These are phyloP conservation scores for Cyberlindnera euphorbiiphila DNA, from an alignment of 805 yeast genomes.

Conservation along the genomic window DNA sequence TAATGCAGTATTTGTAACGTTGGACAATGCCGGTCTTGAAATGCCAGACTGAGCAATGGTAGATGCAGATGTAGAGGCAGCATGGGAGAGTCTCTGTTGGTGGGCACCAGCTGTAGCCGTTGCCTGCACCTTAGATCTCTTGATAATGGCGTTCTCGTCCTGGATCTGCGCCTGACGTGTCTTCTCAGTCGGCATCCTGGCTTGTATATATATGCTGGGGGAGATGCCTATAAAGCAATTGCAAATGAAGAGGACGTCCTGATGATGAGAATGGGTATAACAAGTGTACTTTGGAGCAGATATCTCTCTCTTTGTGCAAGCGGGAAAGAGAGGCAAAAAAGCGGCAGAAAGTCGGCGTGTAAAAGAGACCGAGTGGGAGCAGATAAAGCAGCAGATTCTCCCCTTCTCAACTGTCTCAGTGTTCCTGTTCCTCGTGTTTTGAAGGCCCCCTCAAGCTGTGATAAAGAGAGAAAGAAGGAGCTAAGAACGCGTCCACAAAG, in stretches of 20 bases:
- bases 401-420: too few species aligned
- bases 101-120: conserved; percentile 1
- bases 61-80: background rate
- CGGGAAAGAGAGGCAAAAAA: too few species aligned
- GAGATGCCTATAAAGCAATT: too few species aligned
- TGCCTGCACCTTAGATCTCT: conserved; percentile 13
- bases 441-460: background rate
- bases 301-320: too few species aligned
- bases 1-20: conserved; percentile 25
- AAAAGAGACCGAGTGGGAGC: too few species aligned
- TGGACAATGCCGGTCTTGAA: conserved; percentile 26
- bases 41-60: too few species aligned
- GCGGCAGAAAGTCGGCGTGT: too few species aligned
- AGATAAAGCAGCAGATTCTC: too few species aligned
- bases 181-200: conserved; percentile 15
- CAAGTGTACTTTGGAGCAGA: too few species aligned
- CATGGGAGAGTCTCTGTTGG: conserved; percentile 5
- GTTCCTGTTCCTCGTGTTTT: too few species aligned
- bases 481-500: conserved; percentile 12
- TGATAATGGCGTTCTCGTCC: conserved; percentile 21
- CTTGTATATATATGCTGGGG: background rate
- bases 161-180: conserved; percentile 13
- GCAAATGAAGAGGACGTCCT: too few species aligned
- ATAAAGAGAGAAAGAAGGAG: background rate
- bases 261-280: too few species aligned